A percentile compares a stretch with the other conserved stretches of the same genome.
Conservation (phyloP, 2,329 filamentous ascomycete species). For the Fonsecaea pugnacius region DNA sequence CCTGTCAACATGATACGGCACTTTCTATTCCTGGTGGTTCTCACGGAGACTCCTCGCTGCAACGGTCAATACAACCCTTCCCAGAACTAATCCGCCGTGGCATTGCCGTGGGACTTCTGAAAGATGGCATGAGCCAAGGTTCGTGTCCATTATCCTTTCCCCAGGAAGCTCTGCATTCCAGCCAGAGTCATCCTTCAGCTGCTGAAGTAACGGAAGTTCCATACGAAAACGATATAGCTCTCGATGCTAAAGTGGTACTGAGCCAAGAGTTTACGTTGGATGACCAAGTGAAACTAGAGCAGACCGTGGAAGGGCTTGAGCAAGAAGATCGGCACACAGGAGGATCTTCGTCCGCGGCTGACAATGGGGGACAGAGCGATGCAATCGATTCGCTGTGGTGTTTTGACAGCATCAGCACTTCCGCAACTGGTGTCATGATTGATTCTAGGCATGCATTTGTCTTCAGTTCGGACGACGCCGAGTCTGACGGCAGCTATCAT, state of each 20-base stretch:
- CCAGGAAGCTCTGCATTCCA: neutral
- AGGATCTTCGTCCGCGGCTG: neutral
- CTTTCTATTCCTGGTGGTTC: neutral
- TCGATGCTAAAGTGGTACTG: neutral
- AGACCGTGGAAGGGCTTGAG: neutral
- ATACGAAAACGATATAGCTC: neutral
- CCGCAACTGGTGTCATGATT: neutral
- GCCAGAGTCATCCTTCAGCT: neutral
- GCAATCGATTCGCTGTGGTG: neutral
- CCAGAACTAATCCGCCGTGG: neutral
- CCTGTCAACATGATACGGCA: neutral
- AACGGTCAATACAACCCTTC: neutral
- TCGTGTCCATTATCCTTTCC: neutral
- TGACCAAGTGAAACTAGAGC: slow-evolving; percentile 18
- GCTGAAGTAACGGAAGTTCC: neutral
- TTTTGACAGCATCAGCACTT: neutral
- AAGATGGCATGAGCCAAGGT: neutral
- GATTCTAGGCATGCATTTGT: neutral
- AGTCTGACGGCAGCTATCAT: neutral
- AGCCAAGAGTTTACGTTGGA: slow-evolving; percentile 20
- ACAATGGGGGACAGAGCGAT: neutral
- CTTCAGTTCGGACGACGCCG: neutral
- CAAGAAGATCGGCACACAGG: neutral
- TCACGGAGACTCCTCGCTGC: neutral
- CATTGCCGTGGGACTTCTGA: neutral